These are phyloP conservation scores for Aspergillus affinis DNA, from an alignment of 495 filamentous ascomycete species.

Conservation along the genomic window DNA sequence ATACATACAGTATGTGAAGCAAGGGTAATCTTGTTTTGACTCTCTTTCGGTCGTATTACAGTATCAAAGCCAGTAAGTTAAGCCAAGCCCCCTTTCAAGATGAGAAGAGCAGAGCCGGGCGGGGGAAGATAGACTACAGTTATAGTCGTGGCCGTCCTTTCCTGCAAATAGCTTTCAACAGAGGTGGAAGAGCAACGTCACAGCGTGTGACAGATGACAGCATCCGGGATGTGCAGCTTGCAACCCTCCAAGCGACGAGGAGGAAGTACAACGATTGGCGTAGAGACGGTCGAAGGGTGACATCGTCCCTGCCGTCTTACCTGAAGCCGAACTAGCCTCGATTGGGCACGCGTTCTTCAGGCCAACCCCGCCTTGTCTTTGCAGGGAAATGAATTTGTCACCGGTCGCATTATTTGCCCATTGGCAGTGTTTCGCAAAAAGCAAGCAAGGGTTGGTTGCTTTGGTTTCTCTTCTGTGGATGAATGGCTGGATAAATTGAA, in stretches of 20 bases:
- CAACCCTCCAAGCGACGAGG: slow-evolving; percentile 12
- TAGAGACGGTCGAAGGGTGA: slow-evolving; percentile 11
- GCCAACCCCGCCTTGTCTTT: slow-evolving; percentile 8
- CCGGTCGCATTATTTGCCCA: neutral
- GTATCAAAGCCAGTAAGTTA: neutral
- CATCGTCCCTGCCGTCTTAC: slow-evolving; percentile 6
- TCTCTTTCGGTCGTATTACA: neutral
- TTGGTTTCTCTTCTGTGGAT: too few species aligned
- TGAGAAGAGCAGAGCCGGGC: neutral
- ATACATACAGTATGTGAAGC: slow-evolving; percentile 11
- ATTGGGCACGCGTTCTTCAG: slow-evolving; percentile 10
- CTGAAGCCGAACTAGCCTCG: slow-evolving; percentile 5
- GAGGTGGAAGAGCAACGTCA: slow-evolving; percentile 7
- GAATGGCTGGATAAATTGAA: too few species aligned
- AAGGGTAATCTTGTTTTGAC: neutral
- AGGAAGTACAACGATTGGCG: slow-evolving; percentile 8
- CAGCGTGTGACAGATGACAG: slow-evolving; percentile 11
- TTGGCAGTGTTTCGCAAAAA: neutral
- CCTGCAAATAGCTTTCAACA: neutral
- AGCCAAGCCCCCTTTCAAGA: neutral
- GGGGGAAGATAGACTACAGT: neutral
- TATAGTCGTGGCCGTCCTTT: neutral
- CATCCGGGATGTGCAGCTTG: slow-evolving; percentile 6
- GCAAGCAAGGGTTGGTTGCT: neutral
- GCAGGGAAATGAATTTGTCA: neutral